phyloP scores from a whole-genome alignment of 192 early-diverging fungal species.

The Piromyces finnis region DNA sequence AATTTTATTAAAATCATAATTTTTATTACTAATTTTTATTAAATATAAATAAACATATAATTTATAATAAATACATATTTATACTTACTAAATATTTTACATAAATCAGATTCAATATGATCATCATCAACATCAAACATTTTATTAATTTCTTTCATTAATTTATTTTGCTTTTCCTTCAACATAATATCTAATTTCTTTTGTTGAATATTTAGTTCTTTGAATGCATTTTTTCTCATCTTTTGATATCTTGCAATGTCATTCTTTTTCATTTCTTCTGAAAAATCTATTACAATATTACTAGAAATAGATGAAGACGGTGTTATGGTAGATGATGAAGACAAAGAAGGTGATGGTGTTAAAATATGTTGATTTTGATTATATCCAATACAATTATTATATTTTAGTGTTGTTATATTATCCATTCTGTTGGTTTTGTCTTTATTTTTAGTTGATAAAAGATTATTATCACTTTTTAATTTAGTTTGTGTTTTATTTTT shows the following conservation, averaged over 20 bases:
- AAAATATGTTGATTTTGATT: neutral
- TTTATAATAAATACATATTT: no score
- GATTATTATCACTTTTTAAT: no score
- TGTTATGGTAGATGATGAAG: neutral
- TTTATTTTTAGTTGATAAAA: no score
- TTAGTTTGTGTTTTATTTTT: no score
- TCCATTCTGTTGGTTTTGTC: no score
- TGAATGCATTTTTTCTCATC: neutral
- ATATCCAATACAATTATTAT: no score
- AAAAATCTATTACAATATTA: neutral
- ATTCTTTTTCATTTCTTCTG: neutral
- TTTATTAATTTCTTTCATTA: neutral
- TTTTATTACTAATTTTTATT: no score
- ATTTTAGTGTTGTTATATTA: no score
- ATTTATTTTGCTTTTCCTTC: neutral
- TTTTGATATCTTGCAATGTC: neutral
- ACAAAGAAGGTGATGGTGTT: neutral
- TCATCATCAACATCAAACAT: neutral
- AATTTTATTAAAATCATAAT: no score
- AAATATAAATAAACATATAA: no score
- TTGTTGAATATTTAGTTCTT: neutral
- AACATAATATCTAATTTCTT: neutral
- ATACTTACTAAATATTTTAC: neutral
- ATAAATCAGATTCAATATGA: neutral
- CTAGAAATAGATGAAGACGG: neutral